These are phyloP conservation scores for Peronospora destructor DNA, from an alignment of 352 stramenopile genomes.

Conservation along the genomic window DNA sequence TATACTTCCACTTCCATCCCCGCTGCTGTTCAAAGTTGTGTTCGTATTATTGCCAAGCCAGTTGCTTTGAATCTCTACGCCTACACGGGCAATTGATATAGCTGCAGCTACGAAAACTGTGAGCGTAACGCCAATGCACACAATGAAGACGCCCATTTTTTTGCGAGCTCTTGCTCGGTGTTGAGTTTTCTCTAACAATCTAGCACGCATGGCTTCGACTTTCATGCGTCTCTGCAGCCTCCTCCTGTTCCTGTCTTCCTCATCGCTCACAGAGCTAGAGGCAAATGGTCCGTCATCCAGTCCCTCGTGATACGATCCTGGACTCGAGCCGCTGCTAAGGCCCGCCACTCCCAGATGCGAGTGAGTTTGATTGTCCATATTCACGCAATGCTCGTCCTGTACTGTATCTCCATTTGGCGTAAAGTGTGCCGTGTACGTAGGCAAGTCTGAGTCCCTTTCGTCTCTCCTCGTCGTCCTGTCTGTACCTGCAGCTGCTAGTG, in stretches of 20 bases:
- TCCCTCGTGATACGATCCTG: slow-evolving; percentile 9
- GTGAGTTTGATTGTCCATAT: slow-evolving; percentile 20
- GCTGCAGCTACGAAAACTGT: slow-evolving; percentile 52
- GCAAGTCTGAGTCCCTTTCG: slow-evolving; percentile 9
- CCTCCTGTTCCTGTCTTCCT: slow-evolving; percentile 40
- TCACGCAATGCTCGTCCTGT: slow-evolving; percentile 18
- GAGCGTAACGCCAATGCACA: slow-evolving; percentile 52
- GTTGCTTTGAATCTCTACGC: slow-evolving; percentile 35
- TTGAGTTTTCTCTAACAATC: slow-evolving; percentile 47
- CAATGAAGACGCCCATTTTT: slow-evolving; percentile 53
- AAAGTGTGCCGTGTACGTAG: slow-evolving; percentile 28
- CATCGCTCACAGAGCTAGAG: slow-evolving; percentile 22
- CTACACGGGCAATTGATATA: slow-evolving; percentile 48
- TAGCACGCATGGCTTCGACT: slow-evolving; percentile 49
- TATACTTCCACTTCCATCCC: slow-evolving; percentile 2
- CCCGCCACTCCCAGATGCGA: slow-evolving; percentile 11
- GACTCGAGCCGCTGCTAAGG: slow-evolving; percentile 13
- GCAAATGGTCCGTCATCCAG: slow-evolving; percentile 16
- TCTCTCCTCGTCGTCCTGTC: slow-evolving; percentile 7
- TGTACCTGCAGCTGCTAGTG: neutral
- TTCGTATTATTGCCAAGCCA: slow-evolving; percentile 13
- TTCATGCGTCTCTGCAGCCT: slow-evolving; percentile 47
- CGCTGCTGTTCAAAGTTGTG: slow-evolving; percentile 14
- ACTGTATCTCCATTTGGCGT: slow-evolving; percentile 17
- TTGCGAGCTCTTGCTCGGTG: slow-evolving; percentile 45